Evolutionary conservation across 2,329 filamentous ascomycete species (phyloP), one percentile per base, ranked within the genome.

Genomic region (Aspergillus ochraceoroseus): DNA sequence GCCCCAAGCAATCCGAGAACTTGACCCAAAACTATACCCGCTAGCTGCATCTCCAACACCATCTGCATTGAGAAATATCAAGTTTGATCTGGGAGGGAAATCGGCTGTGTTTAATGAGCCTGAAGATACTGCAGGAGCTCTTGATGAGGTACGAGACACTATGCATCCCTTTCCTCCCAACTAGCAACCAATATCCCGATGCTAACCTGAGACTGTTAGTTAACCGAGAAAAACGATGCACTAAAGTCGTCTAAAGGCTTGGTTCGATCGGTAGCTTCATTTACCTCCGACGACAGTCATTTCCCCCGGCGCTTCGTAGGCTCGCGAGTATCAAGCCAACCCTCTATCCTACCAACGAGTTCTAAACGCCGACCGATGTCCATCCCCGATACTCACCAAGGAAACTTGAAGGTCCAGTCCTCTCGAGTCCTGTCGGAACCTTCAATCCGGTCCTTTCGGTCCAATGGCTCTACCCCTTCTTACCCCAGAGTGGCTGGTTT

Each of bases 11-110:
- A 74, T 88, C 22, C 72, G 77, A 44, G 76, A 82, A 38, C 78
- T 95, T 43, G 88, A 96, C 64, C 75, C 83, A 9, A 94, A 94
- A 62, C 80, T 92, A 55, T 98, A 94, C 62, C 92, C 92, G 26
- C 73, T 98, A 19, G 90, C 90, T 25, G 76, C 78, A 47, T 82
- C 85, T 34, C 83, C 87, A 1, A 94, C 89, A 1, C 92, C 92
- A 2, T 77, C 80, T 11, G 82, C 85, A 36, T 71, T 98, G 45
- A 79, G 80, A 48, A 81, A 80, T 41, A 84, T 96, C 59, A 81
- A 77, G 27, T 89, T 94, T 54, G 79, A 83, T 36, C 70, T 85
- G 23, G 77, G 78, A 32, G 77, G 79, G 30, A 70, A 72, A 43
- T 69, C 77, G 5, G 74, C 79, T n/a, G 68, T 74, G 23, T 83